phyloP scores from a whole-genome alignment of 495 filamentous ascomycete species.

The Aspergillus wentii region DNA sequence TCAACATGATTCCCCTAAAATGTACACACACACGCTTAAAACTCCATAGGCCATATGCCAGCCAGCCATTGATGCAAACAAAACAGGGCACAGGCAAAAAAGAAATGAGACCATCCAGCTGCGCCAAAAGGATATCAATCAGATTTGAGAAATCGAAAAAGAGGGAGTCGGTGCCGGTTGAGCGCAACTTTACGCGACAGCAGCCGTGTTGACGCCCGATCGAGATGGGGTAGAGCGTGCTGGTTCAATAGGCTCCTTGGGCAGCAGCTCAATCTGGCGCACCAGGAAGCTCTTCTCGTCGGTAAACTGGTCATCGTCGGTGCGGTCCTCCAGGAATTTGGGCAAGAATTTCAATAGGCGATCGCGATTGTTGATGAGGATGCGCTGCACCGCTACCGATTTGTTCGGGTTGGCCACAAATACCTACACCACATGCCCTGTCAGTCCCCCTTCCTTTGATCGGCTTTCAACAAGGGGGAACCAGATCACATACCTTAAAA shows the following conservation, averaged over 20 bases:
- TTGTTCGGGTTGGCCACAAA: constrained; percentile 98
- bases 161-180: constrained; percentile 1
- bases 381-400: constrained; percentile 86
- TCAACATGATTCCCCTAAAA: not conserved
- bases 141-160: constrained; percentile 3
- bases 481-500: constrained; percentile 66
- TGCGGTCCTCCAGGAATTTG: constrained; percentile 88
- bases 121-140: constrained; percentile 4
- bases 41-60: not conserved
- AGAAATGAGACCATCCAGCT: not conserved
- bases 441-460: too few species aligned
- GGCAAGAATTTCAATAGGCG: constrained; percentile 83
- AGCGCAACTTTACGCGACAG: constrained; percentile 20
- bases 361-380: constrained; percentile 92
- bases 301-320: constrained; percentile 96
- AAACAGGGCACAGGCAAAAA: not conserved
- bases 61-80: not conserved
- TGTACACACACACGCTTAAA: not conserved
- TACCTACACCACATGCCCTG: constrained; percentile 48
- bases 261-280: constrained; percentile 83
- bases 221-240: constrained; percentile 24
- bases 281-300: constrained; percentile 97
- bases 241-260: constrained; percentile 57
- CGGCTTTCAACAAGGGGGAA: too few species aligned
- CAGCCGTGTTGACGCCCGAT: constrained; percentile 30